phyloP scores from a whole-genome alignment of 352 stramenopile genomes.

The Phytopythium kandeliae region DNA sequence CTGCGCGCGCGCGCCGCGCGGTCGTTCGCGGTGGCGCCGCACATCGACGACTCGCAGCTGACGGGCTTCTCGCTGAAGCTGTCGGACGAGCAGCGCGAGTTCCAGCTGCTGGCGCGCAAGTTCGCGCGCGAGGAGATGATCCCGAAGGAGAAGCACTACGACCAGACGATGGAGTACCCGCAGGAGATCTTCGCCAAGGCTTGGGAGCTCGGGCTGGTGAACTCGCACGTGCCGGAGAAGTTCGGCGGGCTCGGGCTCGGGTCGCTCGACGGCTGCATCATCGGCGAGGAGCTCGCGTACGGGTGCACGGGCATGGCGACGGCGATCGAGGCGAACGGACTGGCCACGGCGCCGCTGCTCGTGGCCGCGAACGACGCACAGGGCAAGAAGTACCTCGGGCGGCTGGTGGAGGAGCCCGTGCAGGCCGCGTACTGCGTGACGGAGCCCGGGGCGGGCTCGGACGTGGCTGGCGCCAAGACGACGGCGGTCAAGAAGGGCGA shows the following conservation, averaged over 20 bases:
- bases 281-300: slow-evolving; percentile 88
- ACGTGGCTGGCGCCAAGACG: slow-evolving; percentile 88
- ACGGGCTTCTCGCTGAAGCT: slow-evolving; percentile 71
- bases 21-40: slow-evolving; percentile 29
- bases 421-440: slow-evolving; percentile 89
- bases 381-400: slow-evolving; percentile 84
- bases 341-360: slow-evolving; percentile 79
- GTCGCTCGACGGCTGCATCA: slow-evolving; percentile 79
- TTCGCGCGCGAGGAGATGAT: slow-evolving; percentile 90
- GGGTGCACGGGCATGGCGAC: slow-evolving; percentile 89
- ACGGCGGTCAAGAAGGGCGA: slow-evolving; percentile 91
- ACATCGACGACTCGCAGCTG: slow-evolving; percentile 51
- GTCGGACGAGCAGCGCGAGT: slow-evolving; percentile 84
- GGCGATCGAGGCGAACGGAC: slow-evolving; percentile 87
- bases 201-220: slow-evolving; percentile 85
- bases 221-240: slow-evolving; percentile 84
- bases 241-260: slow-evolving; percentile 80
- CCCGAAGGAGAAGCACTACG: slow-evolving; percentile 76
- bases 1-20: slow-evolving; percentile 18
- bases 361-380: slow-evolving; percentile 78
- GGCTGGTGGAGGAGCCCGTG: slow-evolving; percentile 73
- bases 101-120: slow-evolving; percentile 82
- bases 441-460: slow-evolving; percentile 84
- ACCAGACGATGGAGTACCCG: slow-evolving; percentile 83
- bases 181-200: slow-evolving; percentile 87